Base-by-base conservation (phyloP, 176 grass and related monocot species). In the Eragrostis curvula region DNA sequence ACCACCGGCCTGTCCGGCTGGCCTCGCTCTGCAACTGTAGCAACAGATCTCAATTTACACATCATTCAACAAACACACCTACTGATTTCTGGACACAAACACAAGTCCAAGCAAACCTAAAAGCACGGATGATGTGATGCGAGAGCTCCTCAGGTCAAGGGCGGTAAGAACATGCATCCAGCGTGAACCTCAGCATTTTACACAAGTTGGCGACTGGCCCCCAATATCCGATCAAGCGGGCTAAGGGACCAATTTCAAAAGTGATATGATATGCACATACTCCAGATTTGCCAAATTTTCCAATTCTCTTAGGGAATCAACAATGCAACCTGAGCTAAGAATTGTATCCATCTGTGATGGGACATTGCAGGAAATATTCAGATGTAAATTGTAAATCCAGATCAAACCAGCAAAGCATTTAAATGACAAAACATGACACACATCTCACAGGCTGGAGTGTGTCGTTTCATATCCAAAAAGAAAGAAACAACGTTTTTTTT, bases 1-100 rank as follows among this genome's bases (percentile, higher is more conserved):
- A 47, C 73, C 46, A 88, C 71, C 79, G 64, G 52, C 73, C 82
- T 60, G 15, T n/a, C 28, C 18, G 6, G 20, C 53, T 25, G 14
- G 50, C 29, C 17, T 60, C 59, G 13, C 21, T 25, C 59, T 60
- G 21, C 21, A 70, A 32, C 79, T n/a, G 23, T 36, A 36, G 56
- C 58, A 66, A 27, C 21, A 16, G 21, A 58, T 21, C n/a, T 12
- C 43, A 32, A 7, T 63, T 32, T 79, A 49, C 59, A 30, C 41
- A 14, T 45, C n/a, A 2, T 68, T 27, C 14, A 49, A 14, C 32
- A 46, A 8, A 47, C 21, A 63, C 62, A 53, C 18, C 61, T 52
- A 50, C 13, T 2, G n/a, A 50, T 50, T 17, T 23, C 25, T 40
- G 45, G 20, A n/a, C 27, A 66, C 60, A 65, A 46, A 63, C 14